These are phyloP conservation scores for Carpediemonas membranifera DNA, from an alignment of 78 protist species.

Conservation along the genomic window DNA sequence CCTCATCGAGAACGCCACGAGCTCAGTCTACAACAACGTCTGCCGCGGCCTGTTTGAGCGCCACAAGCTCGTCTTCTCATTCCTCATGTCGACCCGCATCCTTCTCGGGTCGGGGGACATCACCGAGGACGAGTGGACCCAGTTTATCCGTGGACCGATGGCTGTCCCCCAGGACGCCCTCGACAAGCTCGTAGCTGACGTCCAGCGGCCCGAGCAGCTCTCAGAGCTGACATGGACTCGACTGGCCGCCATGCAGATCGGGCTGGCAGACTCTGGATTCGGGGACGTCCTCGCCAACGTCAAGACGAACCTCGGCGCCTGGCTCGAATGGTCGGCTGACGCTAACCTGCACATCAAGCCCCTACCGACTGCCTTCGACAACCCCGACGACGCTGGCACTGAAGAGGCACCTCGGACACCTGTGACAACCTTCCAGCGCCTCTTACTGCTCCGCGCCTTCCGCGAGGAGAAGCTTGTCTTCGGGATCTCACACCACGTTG, in stretches of 20 bases:
- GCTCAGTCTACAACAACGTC: constrained; percentile 30
- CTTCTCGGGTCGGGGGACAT: neutral
- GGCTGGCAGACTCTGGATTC: constrained; percentile 2
- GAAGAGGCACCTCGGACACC: too few relatives aligned
- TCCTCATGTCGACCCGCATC: neutral
- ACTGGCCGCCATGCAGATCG: constrained; percentile 57
- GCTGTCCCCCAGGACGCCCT: neutral
- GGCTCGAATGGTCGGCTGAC: constrained; percentile 51
- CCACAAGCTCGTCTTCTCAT: neutral
- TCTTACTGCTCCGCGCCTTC: constrained; percentile 21
- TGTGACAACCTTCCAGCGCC: constrained; percentile 22
- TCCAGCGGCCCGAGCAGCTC: constrained; percentile 8
- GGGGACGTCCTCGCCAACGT: neutral
- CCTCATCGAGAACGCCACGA: constrained; percentile 36
- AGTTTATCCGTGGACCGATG: constrained; percentile 43
- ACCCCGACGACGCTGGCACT: neutral
- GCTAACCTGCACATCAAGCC: constrained; percentile 55
- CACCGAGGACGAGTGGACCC: constrained; percentile 7
- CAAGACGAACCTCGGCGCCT: neutral
- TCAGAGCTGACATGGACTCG: constrained; percentile 56
- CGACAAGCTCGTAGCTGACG: neutral
- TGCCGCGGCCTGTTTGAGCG: constrained; percentile 66
- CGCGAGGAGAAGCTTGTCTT: neutral
- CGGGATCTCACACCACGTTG: neutral
- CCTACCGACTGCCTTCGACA: constrained; percentile 41